Base-by-base conservation (phyloP, 2,329 filamentous ascomycete genomes). In the Colletotrichum shisoi region DNA sequence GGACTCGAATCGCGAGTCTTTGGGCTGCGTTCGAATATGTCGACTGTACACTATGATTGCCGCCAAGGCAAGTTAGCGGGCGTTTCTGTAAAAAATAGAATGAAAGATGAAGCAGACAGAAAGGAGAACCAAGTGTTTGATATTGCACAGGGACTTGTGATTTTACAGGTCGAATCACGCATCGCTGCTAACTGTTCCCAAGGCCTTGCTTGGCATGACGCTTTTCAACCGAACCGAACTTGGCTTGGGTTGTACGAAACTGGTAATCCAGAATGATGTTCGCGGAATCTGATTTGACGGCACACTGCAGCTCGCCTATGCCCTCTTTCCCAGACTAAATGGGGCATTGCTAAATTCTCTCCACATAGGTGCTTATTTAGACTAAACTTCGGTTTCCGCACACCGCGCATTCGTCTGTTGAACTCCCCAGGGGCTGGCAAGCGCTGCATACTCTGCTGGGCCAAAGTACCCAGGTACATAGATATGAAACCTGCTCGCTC, bases 31-130 rank as follows among this genome's bases (percentile, higher is more conserved):
- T n/a, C 4, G 24, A 34, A 34, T 39, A 21, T n/a, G 31, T 15
- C 39, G 3, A 34, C 13, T 51, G 57, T 31, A 59, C 13, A 59
- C 21, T 42, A 42, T 42, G 15, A 59, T 31, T 42, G 24, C 45
- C 19, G 17, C 34, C 7, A 37, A 46, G 17, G 34, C 37, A 19
- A 11, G 15, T 51, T 27, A 49, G 57, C 34, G 6, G 17, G 34
- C 21, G 44, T 42, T 31, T 24, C 34, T 34, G 57, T 39, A 40
- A 12, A 40, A 6, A 42, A 42, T 15, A 40, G 15, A 34, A 37
- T 12, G 4, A n/a, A 8, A 1, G 2, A 21, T 17, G 11, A 31
- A 2, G 34, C 8, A 15, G n/a, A 19, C 21, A 37, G 7, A 37
- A 46, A 57, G 21, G 19, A 24, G 15, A 19, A 6, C 15, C 7